Evolutionary conservation across 2,329 filamentous ascomycete genomes (phyloP).

Genomic region (Paraphaeosphaeria minitans): DNA sequence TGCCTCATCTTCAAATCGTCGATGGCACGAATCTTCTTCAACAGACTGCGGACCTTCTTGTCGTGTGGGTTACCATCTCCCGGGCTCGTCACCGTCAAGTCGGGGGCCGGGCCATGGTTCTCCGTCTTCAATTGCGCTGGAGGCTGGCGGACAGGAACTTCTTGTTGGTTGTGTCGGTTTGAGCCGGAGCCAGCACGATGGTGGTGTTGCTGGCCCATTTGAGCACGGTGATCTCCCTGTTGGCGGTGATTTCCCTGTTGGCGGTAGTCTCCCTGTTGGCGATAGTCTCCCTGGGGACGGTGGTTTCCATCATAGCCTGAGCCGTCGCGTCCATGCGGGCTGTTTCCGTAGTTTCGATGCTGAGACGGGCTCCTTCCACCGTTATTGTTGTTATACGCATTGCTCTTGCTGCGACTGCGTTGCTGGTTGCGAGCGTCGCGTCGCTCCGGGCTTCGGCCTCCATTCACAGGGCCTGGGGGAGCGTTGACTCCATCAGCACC

Average conservation of each 20-base stretch:
- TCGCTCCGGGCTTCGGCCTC: constrained; percentile 68
- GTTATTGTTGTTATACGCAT: constrained; percentile 26
- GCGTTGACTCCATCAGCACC: constrained; percentile 36
- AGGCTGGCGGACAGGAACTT: constrained; percentile 18
- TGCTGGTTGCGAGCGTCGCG: constrained; percentile 60
- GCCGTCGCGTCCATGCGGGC: constrained; percentile 15
- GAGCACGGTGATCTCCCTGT: constrained; percentile 32
- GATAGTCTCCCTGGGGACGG: constrained; percentile 30
- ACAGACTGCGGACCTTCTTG: constrained; percentile 90
- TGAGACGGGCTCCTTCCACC: constrained; percentile 36
- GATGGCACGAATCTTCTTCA: constrained; percentile 98
- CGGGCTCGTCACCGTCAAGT: constrained; percentile 61
- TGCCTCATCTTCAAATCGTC: constrained; percentile 98
- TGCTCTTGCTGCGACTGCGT: constrained; percentile 55
- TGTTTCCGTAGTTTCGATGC: constrained; percentile 33
- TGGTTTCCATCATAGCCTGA: constrained; percentile 31
- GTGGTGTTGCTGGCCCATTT: constrained; percentile 32
- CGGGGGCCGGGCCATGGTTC: constrained; percentile 47
- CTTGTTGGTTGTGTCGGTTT: constrained; percentile 19
- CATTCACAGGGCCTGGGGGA: constrained; percentile 32
- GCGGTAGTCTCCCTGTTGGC: constrained; percentile 34
- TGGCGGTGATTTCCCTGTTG: constrained; percentile 22
- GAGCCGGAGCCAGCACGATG: constrained; percentile 29
- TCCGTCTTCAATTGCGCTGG: constrained; percentile 40
- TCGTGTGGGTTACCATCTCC: constrained; percentile 72